These are phyloP conservation scores for Sugiyamaella floridensis DNA, from an alignment of 805 yeast species.

Conservation along the genomic window DNA sequence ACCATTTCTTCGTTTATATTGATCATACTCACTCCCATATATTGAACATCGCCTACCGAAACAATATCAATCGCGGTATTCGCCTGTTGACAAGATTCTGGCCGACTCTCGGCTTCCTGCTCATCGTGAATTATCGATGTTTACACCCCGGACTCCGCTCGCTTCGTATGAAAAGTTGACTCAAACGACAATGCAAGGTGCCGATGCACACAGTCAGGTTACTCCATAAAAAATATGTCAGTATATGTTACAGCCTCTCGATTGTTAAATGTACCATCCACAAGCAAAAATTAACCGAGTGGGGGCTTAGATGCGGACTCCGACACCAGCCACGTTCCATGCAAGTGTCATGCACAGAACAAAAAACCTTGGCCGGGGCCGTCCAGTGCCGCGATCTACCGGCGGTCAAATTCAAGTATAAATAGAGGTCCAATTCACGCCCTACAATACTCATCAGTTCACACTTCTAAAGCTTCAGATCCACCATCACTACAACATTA, in stretches of 20 bases:
- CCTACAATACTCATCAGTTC: background rate
- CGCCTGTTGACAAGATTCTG: no score
- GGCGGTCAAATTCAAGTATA: background rate
- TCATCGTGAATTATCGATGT: no score
- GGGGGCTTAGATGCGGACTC: background rate
- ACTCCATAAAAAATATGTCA: background rate
- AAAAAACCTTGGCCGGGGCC: background rate
- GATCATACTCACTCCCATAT: no score
- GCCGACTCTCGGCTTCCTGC: no score
- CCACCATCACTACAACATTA: background rate
- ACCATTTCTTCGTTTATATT: no score
- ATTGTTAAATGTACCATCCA: background rate
- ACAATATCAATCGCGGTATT: no score
- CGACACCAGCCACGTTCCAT: background rate
- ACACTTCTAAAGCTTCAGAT: background rate
- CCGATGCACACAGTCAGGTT: no score
- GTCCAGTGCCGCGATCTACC: background rate
- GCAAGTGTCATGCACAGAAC: background rate
- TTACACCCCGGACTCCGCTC: no score
- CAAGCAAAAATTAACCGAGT: background rate
- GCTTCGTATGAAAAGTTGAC: no score
- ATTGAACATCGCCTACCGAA: no score
- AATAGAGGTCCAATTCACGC: background rate
- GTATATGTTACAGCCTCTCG: background rate
- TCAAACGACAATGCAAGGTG: no score